These are phyloP conservation scores for Eucalyptus regnans DNA, from an alignment of 345 rosid genomes.

Conservation along the genomic window DNA sequence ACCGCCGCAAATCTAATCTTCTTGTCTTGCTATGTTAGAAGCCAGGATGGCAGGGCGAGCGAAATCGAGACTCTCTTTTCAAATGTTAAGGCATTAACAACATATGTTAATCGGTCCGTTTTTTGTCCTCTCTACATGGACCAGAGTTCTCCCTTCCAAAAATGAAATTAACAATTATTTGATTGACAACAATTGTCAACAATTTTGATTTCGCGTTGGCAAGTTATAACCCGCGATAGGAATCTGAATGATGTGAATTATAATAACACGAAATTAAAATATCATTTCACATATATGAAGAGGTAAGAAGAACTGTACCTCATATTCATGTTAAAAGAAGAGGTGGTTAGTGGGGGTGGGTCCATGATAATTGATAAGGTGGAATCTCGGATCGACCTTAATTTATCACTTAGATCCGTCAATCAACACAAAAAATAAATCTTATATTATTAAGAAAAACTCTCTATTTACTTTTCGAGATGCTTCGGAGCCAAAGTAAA, in stretches of 20 bases:
- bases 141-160: neutral
- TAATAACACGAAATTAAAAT: neutral
- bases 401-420: neutral
- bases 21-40: too few relatives aligned
- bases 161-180: accelerated
- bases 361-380: neutral
- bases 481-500: neutral
- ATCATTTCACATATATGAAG: accelerated
- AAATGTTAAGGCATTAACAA: neutral
- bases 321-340: neutral
- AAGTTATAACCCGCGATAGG: accelerated
- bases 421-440: neutral
- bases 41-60: too few relatives aligned
- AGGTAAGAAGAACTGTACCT: neutral
- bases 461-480: neutral
- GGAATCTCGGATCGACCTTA: neutral
- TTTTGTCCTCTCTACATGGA: neutral
- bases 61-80: too few relatives aligned
- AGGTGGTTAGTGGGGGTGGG: neutral
- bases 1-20: neutral
- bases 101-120: neutral
- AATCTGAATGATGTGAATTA: accelerated
- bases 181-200: accelerated
- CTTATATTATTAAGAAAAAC: accelerated
- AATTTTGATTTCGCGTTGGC: accelerated